phyloP scores from a whole-genome alignment of 768 basidiomycete species.

The Lentinula guzmanii region DNA sequence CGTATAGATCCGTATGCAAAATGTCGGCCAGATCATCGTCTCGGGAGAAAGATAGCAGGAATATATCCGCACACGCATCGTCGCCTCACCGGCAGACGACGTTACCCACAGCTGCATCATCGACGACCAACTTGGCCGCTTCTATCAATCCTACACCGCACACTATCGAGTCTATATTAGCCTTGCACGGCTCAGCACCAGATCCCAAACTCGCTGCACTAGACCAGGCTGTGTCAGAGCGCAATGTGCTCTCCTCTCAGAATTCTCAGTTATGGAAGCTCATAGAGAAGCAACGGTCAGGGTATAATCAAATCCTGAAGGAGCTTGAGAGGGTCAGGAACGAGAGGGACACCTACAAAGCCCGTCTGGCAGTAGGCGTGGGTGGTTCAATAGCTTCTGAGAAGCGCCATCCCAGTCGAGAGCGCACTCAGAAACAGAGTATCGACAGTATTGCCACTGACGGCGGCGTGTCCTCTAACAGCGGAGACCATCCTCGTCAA shows the following conservation, averaged over 20 bases:
- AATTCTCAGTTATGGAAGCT: constrained; percentile 93
- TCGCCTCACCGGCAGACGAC: constrained; percentile 5
- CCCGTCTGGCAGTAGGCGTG: constrained; percentile 30
- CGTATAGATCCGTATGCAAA: background rate
- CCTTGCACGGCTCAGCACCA: constrained; percentile 42
- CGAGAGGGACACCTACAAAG: constrained; percentile 71
- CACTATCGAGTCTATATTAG: constrained; percentile 49
- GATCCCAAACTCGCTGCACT: constrained; percentile 65
- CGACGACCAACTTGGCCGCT: constrained; percentile 17
- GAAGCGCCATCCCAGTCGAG: constrained; percentile 10
- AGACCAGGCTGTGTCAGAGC: constrained; percentile 71
- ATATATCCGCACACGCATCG: background rate
- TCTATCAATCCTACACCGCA: constrained; percentile 28
- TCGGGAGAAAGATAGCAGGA: background rate
- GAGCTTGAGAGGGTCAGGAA: constrained; percentile 79
- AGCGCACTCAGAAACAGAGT: constrained; percentile 9
- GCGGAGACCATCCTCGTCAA: constrained; percentile 15
- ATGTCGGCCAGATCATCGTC: constrained; percentile 2
- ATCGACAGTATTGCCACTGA: constrained; percentile 3
- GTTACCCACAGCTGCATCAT: constrained; percentile 12
- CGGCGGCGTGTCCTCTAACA: constrained; percentile 1
- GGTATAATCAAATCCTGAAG: constrained; percentile 75
- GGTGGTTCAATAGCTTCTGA: constrained; percentile 20
- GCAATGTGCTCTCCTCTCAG: constrained; percentile 75
- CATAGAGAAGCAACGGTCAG: constrained; percentile 84